Conservation (phyloP, 495 filamentous ascomycete species). For the Peziza echinospora region DNA sequence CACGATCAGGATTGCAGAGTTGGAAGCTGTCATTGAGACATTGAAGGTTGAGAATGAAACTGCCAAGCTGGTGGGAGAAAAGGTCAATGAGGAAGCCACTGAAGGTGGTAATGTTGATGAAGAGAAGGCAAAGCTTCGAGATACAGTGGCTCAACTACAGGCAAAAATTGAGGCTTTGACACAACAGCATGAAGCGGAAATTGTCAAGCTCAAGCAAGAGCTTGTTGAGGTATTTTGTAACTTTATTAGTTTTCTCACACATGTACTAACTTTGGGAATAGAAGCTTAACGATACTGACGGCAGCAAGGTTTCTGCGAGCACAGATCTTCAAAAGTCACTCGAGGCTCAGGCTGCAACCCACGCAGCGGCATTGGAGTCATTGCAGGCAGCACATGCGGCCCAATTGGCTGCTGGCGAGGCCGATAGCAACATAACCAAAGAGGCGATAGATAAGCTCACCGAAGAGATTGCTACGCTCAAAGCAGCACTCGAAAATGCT, state of each 20-base stretch:
- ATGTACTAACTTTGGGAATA: constrained; percentile 2
- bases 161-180: neutral
- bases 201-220: constrained; percentile 10
- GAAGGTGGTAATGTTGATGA: neutral
- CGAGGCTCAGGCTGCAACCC: constrained; percentile 6
- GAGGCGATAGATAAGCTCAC: constrained; percentile 1
- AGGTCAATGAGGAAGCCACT: neutral
- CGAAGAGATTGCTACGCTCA: constrained; percentile 9
- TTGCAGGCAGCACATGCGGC: constrained; percentile 13
- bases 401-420: constrained; percentile 9
- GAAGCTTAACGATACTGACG: constrained; percentile 5
- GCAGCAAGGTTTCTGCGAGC: constrained; percentile 8
- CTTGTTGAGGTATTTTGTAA: constrained; percentile 12
- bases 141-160: neutral
- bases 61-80: neutral
- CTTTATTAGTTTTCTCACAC: neutral
- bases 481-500: constrained; percentile 14
- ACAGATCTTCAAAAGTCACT: constrained; percentile 10
- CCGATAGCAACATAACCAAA: constrained; percentile 4
- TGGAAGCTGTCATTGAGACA: constrained; percentile 9
- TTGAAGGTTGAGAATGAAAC: constrained; percentile 5
- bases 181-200: constrained; percentile 11
- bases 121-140: neutral
- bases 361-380: constrained; percentile 9
- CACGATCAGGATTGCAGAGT: constrained; percentile 9